Base-by-base conservation (phyloP, 148 eudicot species). In the Agrostemma githago region DNA sequence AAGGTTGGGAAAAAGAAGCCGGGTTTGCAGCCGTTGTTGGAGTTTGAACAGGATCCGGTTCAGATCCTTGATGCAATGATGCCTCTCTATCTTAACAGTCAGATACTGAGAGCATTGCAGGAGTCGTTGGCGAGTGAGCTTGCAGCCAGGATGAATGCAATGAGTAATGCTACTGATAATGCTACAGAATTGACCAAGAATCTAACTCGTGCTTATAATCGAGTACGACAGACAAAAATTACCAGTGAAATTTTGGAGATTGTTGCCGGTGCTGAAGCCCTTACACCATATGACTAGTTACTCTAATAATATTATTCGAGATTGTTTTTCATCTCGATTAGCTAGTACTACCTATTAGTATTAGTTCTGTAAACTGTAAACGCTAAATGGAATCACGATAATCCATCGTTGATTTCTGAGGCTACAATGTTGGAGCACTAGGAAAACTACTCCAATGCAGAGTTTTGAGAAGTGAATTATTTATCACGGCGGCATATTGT, bases 51-150 rank as follows among this genome's bases (percentile, higher is more conserved):
- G 20, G 89, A 86, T 67, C 89, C 87, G 0, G 87, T 66, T 80
- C 82, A 80, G 77, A 84, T 86, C 42, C 72, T 86, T 74, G 89
- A 86, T 81, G 87, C 87, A 0, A 62, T 86, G 78, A 78, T 86
- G 84, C 89, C 89, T 43, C 76, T 86, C 1, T 86, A 86, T 81
- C 73, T 86, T 60, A 86, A 86, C 75, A 84, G 87, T 51, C 87
- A 86, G 81, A 84, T 86, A 76, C 76, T 86, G 41, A 82, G 83
- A 82, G 89, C 87, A 0, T 79, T 86, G 84, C 87, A 84, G 77
- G 89, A 86, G 74, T 86, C 87, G 0, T 16, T 86, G 72, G 89
- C 89, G 1, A 86, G 89, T 67, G 89, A 86, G 83, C 83, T 86
- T 62, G 89, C 89, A 12, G 76, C 87, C 3, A 80, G 89, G 80